Percentiles rank a stretch among this genome's conserved stretches.
phyloP scores from a whole-genome alignment of 1,284 basidiomycete genomes.

The Meripilus lineatus region DNA sequence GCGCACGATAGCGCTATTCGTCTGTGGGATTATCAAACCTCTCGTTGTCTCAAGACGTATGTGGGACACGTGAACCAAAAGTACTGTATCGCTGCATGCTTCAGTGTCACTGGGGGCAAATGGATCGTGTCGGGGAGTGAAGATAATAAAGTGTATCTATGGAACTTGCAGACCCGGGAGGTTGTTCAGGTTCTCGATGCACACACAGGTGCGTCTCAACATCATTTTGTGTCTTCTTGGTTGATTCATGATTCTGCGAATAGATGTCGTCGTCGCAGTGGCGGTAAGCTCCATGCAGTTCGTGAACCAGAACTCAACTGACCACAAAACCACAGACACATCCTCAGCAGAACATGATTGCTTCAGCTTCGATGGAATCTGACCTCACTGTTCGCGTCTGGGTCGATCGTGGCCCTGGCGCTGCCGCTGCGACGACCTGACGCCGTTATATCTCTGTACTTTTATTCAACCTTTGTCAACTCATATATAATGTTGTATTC shows the following conservation, averaged over 20 bases:
- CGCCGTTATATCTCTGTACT: background rate
- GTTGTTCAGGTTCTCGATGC: conserved; percentile 77
- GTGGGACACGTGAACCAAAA: conserved; percentile 76
- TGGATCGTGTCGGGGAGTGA: conserved; percentile 92
- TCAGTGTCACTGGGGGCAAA: conserved; percentile 79
- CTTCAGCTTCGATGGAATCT: conserved; percentile 76
- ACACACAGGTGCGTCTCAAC: conserved; percentile 53
- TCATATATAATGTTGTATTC: background rate
- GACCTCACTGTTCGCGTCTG: conserved; percentile 79
- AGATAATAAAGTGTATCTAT: conserved; percentile 84
- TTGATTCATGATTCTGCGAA: background rate
- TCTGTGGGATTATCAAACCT: conserved; percentile 93
- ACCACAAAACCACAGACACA: conserved; percentile 51
- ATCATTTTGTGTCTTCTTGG: background rate
- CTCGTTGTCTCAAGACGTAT: conserved; percentile 90
- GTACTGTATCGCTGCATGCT: conserved; percentile 76
- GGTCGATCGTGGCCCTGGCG: conserved; percentile 52
- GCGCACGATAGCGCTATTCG: conserved; percentile 90
- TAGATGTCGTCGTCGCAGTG: conserved; percentile 74
- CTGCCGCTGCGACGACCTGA: too few species aligned
- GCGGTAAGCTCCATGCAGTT: conserved; percentile 39
- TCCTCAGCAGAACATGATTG: conserved; percentile 79
- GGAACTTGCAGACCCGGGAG: conserved; percentile 87
- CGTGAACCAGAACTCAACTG: background rate
- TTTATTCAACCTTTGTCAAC: background rate